Base-by-base conservation (phyloP, 2,329 filamentous ascomycete genomes). In the Cladobotryum protrusum region DNA sequence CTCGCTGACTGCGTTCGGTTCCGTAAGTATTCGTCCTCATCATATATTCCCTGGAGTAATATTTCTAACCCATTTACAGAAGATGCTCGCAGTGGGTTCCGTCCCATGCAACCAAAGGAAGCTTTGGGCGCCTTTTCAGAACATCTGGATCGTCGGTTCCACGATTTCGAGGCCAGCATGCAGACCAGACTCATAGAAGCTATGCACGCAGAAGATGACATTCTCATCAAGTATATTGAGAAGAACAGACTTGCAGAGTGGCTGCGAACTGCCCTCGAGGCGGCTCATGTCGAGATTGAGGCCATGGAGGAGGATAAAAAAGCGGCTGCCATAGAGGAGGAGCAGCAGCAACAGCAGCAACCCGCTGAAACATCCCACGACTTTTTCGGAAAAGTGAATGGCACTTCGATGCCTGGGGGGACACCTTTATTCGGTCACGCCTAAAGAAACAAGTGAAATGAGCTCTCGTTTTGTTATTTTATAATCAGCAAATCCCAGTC, bases 231-330 rank as follows among this genome's bases (percentile, higher is more conserved):
- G 45, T 82, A 82, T 62, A 74, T 93, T 17, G 79, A 86, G 49
- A 83, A 83, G 64, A 76, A 82, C 52, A 77, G 83, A 35, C 75
- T 96, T 11, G 80, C 82, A 6, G 76, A 85, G 49, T 95, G 91
- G 87, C 66, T 72, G 15, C 63, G 58, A 9, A 65, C 65, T 12
- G 66, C 68, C 6, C 64, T 69, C 18, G 66, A 71, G 29, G 63
- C 63, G 20, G 72, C 71, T 15, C 63, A 68, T 41, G 52, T 58
- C 8, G 61, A 69, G 51, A 57, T 71, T 19, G 60, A 66, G 43
- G 59, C 54, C 32, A 54, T 63, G 9, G 54, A 62, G 43, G 70
- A 72, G 37, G 61, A 65, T 24, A 59, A 54, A 19, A 66, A 63
- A 7, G 52, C 48, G 41, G 50, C 45, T 12, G 58, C 54, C 20